Percentiles rank a stretch among this genome's conserved stretches.
phyloP scores from a whole-genome alignment of 352 stramenopile species.

The Phytopythium litorale region DNA sequence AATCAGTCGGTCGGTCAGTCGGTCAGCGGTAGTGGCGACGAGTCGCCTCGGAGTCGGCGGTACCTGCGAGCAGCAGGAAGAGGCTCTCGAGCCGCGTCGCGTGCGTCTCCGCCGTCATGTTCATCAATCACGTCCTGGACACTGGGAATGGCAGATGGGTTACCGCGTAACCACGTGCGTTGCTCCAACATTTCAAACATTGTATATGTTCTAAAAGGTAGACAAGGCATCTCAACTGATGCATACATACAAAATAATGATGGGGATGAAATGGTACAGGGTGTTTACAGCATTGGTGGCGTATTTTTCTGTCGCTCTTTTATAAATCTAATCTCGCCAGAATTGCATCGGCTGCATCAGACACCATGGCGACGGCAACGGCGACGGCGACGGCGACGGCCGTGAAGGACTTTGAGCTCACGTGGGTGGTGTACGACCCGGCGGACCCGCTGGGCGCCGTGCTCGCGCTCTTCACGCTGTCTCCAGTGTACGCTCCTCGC shows the following conservation, averaged over 20 bases:
- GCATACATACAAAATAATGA: too few species aligned
- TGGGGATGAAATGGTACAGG: too few species aligned
- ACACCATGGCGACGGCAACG: slow-evolving; percentile 3
- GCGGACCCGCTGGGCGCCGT: slow-evolving; percentile 57
- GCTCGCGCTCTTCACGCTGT: slow-evolving; percentile 73
- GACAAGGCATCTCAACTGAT: too few species aligned
- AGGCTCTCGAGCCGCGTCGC: slow-evolving; percentile 75
- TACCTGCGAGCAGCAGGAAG: slow-evolving; percentile 69
- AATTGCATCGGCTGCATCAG: slow-evolving; percentile 1
- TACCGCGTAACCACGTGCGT: too few species aligned
- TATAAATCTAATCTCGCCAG: too few species aligned
- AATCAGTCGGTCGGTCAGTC: background rate
- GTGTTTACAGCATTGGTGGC: too few species aligned
- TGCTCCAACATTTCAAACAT: too few species aligned
- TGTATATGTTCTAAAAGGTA: too few species aligned
- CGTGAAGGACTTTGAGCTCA: slow-evolving; percentile 77
- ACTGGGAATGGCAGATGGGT: background rate
- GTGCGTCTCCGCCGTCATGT: slow-evolving; percentile 12
- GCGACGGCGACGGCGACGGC: background rate
- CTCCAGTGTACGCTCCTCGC: slow-evolving; percentile 47
- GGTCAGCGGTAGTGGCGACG: too few species aligned
- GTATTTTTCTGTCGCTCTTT: too few species aligned
- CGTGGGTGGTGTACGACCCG: slow-evolving; percentile 81
- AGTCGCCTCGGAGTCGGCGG: too few species aligned
- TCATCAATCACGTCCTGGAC: background rate